A percentile compares a stretch with the other conserved stretches of the same genome.
Evolutionary conservation across 2,329 filamentous ascomycete genomes (phyloP).

Genomic region (Aspergillus hortae): DNA sequence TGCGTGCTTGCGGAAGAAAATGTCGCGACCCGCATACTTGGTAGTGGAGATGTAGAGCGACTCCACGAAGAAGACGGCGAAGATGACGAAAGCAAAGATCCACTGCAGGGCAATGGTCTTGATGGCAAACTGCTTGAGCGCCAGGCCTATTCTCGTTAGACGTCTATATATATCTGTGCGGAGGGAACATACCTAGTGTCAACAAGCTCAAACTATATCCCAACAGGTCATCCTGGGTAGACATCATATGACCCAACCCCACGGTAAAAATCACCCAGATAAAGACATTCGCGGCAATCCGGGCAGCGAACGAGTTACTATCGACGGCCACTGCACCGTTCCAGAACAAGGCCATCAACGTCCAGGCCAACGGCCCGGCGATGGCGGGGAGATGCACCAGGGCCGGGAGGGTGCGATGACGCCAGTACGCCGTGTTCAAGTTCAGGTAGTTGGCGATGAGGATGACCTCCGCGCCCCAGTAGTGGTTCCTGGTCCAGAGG

Average conservation of each 20-base stretch:
- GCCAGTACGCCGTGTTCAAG: conserved; percentile 74
- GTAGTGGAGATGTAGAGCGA: conserved; percentile 50
- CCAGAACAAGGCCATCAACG: conserved; percentile 83
- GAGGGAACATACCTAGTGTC: conserved; percentile 56
- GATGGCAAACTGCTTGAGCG: conserved; percentile 70
- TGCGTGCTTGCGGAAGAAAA: conserved; percentile 30
- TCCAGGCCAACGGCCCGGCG: conserved; percentile 78
- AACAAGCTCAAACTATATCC: conserved; percentile 75
- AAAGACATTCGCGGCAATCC: conserved; percentile 80
- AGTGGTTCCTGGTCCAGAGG: conserved; percentile 74
- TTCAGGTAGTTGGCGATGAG: conserved; percentile 80
- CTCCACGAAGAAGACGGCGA: conserved; percentile 67
- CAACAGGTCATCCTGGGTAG: conserved; percentile 73
- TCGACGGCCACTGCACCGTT: conserved; percentile 81
- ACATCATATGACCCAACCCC: conserved; percentile 70
- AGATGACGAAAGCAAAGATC: conserved; percentile 88
- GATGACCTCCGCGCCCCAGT: conserved; percentile 71
- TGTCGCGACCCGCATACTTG: conserved; percentile 33
- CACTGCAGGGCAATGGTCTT: conserved; percentile 78
- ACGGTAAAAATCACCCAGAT: conserved; percentile 80
- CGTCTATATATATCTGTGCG: not conserved
- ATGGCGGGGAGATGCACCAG: conserved; percentile 74
- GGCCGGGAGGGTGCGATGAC: conserved; percentile 66
- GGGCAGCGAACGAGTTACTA: conserved; percentile 62
- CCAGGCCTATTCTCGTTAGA: conserved; percentile 51